Evolutionary conservation across 192 early-diverging fungal species (phyloP).

Genomic region (Backusella macrospora): DNA sequence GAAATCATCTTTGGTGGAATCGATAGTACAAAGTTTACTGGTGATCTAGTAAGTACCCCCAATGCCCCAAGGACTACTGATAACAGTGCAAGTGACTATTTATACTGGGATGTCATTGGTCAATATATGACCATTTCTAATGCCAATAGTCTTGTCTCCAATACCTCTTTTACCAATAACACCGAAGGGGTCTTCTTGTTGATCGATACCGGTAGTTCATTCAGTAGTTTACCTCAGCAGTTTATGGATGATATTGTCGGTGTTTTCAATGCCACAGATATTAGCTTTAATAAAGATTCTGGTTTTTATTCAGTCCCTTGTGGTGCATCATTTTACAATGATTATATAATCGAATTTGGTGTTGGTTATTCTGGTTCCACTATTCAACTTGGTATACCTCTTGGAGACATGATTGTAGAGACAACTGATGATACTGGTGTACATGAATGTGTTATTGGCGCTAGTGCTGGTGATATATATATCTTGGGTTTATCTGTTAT

Average conservation of each 20-base stretch:
- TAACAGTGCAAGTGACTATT: not conserved
- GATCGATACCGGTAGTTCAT: conserved; percentile 3
- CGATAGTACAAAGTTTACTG: not conserved
- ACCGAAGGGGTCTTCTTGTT: not conserved
- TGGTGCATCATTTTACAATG: not conserved
- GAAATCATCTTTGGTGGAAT: not conserved
- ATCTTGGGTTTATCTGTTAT: not conserved
- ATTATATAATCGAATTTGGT: not conserved
- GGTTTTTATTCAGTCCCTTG: not conserved
- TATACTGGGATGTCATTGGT: not conserved
- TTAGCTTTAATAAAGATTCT: not conserved
- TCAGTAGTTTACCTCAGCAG: not conserved
- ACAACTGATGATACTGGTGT: not conserved
- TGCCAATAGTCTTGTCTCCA: not conserved
- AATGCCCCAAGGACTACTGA: not conserved
- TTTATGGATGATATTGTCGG: not conserved
- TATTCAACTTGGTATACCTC: not conserved
- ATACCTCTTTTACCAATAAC: not conserved
- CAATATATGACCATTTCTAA: conserved; percentile 7
- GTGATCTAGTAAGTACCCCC: not conserved
- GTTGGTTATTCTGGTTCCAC: not conserved
- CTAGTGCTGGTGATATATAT: not conserved
- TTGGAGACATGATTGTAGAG: not conserved
- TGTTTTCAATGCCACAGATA: not conserved
- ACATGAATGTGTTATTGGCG: not conserved